Evolutionary conservation across 2,329 filamentous ascomycete genomes (phyloP).

Genomic region (Dactylellina cionopaga): DNA sequence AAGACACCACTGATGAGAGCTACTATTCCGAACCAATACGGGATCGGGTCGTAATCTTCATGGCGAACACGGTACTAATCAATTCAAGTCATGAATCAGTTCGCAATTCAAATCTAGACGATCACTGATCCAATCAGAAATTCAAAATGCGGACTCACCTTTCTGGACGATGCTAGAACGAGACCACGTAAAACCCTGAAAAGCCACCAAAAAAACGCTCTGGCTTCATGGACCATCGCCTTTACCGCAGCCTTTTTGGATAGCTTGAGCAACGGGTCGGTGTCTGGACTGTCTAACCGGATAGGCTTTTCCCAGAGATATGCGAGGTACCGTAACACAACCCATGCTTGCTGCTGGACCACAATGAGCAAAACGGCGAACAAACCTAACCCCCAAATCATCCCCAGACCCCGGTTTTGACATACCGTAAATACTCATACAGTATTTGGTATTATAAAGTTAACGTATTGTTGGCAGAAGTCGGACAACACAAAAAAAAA

Average conservation of each 20-base stretch:
- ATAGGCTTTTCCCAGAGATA: neutral
- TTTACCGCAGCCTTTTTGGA: constrained; percentile 5
- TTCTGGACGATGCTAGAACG: neutral
- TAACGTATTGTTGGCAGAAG: too few species aligned
- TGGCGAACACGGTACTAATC: too few species aligned
- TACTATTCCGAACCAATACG: neutral
- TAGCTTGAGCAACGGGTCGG: neutral
- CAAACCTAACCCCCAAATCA: neutral
- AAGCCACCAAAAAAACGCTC: neutral
- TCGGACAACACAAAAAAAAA: too few species aligned
- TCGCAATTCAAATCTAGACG: too few species aligned
- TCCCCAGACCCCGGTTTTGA: too few species aligned
- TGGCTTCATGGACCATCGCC: neutral
- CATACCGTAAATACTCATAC: too few species aligned
- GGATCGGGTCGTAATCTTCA: neutral
- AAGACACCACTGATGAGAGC: neutral
- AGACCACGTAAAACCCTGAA: neutral
- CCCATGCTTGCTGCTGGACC: neutral
- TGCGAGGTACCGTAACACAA: neutral
- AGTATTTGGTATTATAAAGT: too few species aligned
- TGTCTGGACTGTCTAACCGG: neutral
- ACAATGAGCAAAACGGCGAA: neutral
- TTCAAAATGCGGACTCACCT: neutral
- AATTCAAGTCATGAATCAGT: neutral
- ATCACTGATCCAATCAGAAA: too few species aligned